Conservation (phyloP, 345 rosid genomes). For the Salix purpurea region DNA sequence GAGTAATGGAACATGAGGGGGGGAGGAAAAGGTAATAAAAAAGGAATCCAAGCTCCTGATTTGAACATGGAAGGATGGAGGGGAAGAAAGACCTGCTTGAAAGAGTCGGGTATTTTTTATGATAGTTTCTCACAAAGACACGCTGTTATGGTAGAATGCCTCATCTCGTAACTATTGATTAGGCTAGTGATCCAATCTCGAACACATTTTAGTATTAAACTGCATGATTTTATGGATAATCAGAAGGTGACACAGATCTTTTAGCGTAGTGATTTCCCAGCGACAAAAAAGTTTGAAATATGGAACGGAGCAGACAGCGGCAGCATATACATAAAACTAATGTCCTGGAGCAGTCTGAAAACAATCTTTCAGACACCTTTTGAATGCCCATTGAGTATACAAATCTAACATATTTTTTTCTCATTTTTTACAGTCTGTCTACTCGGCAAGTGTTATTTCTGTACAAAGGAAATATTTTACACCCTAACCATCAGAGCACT, state of each 20-base stretch:
- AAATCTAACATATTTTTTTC: not conserved
- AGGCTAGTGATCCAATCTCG: too few relatives aligned
- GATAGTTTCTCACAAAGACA: too few relatives aligned
- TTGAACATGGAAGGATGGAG: not conserved
- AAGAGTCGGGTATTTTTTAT: too few relatives aligned
- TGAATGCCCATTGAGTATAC: not conserved
- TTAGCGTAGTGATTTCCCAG: not conserved
- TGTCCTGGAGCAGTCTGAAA: not conserved
- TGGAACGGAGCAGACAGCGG: not conserved
- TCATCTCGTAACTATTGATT: too few relatives aligned
- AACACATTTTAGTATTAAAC: too few relatives aligned
- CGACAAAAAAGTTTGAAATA: not conserved
- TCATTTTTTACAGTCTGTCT: conserved; percentile 1
- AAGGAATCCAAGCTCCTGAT: not conserved
- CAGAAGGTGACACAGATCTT: not conserved
- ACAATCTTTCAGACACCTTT: not conserved
- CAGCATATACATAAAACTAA: not conserved
- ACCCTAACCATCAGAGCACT: conserved; percentile 11
- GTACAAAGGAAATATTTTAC: conserved; percentile 21
- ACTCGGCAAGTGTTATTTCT: conserved; percentile 7
- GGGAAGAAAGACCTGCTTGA: too few relatives aligned
- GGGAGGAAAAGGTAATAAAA: not conserved
- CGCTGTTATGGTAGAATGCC: too few relatives aligned
- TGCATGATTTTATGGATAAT: not conserved
- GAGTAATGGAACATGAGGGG: not conserved